These are phyloP conservation scores for Fusarium pseudonygamai DNA, from an alignment of 2,329 filamentous ascomycete species.

Conservation along the genomic window DNA sequence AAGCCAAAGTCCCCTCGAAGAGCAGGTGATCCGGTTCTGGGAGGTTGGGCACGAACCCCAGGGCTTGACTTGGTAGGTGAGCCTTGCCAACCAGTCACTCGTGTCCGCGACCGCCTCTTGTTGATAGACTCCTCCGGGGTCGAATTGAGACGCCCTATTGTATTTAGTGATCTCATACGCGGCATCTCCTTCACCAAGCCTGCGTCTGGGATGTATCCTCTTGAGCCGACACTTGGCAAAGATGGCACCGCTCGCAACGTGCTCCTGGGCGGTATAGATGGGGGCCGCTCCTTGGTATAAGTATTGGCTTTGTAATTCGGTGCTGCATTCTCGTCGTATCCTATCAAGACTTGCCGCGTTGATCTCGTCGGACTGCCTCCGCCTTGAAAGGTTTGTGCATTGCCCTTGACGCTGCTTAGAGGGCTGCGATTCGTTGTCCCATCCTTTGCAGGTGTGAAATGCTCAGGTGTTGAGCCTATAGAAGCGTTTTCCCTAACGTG, in stretches of 20 bases:
- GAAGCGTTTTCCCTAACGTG: slow-evolving; percentile 63
- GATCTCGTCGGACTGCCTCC: background rate
- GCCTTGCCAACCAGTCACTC: slow-evolving; percentile 22
- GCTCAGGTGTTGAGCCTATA: slow-evolving; percentile 51
- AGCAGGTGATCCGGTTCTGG: slow-evolving; percentile 9
- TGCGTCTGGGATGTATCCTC: background rate
- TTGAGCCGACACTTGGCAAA: slow-evolving; percentile 28
- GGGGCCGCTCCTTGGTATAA: background rate
- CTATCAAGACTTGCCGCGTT: background rate
- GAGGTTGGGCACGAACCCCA: slow-evolving; percentile 27
- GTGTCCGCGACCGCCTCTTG: slow-evolving; percentile 36
- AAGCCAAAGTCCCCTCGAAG: background rate
- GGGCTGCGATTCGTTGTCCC: slow-evolving; percentile 9
- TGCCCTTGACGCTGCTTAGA: slow-evolving; percentile 20
- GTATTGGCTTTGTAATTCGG: background rate
- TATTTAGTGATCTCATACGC: slow-evolving; percentile 42
- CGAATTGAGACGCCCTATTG: slow-evolving; percentile 25
- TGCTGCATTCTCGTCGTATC: slow-evolving; percentile 33
- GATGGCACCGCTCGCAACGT: slow-evolving; percentile 42
- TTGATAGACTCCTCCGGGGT: slow-evolving; percentile 29
- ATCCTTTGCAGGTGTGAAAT: background rate
- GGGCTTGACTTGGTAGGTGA: slow-evolving; percentile 46
- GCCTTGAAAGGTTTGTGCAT: background rate
- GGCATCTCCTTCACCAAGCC: slow-evolving; percentile 7
- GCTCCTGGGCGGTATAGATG: slow-evolving; percentile 29